Evolutionary conservation across 164 flowering plant genomes (phyloP).

Genomic region (Stephania cephalantha): DNA sequence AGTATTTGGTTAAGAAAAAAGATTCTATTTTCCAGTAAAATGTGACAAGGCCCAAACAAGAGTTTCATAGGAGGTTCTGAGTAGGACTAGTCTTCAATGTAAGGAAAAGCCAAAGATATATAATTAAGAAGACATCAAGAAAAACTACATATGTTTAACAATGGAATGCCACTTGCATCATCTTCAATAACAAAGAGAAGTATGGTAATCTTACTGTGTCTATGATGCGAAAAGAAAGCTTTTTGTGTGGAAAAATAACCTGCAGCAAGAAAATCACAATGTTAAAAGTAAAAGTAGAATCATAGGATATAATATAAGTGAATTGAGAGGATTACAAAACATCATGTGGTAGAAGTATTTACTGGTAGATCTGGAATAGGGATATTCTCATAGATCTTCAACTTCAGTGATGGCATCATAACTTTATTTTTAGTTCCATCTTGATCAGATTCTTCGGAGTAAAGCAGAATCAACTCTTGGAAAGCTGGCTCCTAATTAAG

Average conservation of each 20-base stretch:
- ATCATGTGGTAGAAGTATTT: constrained; percentile 23
- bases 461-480: constrained; percentile 80
- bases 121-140: too few species aligned
- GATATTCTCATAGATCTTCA: constrained; percentile 83
- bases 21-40: background rate
- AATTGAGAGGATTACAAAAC: constrained; percentile 7
- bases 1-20: constrained; percentile 5
- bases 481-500: constrained; percentile 80
- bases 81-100: too few species aligned
- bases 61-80: too few species aligned
- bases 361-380: constrained; percentile 96
- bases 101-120: too few species aligned
- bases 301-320: background rate
- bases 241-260: constrained; percentile 97
- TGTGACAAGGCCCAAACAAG: background rate
- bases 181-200: background rate
- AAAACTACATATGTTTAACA: too few species aligned
- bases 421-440: constrained; percentile 19
- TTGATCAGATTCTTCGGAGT: constrained; percentile 44
- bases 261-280: constrained; percentile 25
- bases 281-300: background rate
- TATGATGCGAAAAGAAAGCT: constrained; percentile 87
- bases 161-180: background rate
- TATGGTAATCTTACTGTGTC: constrained; percentile 58
- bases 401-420: constrained; percentile 53